Evolutionary conservation across 23 red algal genomes (phyloP).

Genomic region (Agarophyton chilense): DNA sequence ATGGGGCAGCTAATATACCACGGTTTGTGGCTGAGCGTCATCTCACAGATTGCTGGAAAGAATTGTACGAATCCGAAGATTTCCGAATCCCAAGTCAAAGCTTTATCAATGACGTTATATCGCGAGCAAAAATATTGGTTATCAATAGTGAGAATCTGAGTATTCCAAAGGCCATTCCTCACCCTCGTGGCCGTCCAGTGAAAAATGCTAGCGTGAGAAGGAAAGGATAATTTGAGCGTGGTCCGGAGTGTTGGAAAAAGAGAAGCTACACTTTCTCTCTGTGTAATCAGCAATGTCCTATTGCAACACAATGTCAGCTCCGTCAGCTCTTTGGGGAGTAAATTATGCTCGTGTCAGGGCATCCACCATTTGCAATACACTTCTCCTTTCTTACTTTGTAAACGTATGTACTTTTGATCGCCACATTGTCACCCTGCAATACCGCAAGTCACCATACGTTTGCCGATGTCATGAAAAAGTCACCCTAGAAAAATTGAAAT

Average conservation of each 20-base stretch:
- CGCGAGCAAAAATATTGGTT: constrained; percentile 11
- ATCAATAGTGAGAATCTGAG: not conserved
- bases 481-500: no score
- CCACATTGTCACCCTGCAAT: no score
- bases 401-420: no score
- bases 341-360: no score
- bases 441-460: no score
- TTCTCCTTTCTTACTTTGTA: no score
- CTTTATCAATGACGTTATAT: not conserved
- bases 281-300: no score
- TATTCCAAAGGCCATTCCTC: constrained; percentile 47
- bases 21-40: constrained; percentile 3
- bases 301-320: no score
- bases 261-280: not conserved
- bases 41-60: not conserved
- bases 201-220: constrained; percentile 30
- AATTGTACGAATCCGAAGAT: not conserved
- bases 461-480: no score
- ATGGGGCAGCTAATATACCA: not conserved
- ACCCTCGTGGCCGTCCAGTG: constrained; percentile 30
- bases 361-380: no score
- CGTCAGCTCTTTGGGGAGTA: no score
- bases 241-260: not conserved
- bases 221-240: constrained; percentile 31
- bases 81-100: not conserved